Base-by-base conservation (phyloP, 305 asterid species). In the Nicotiana rustica region DNA sequence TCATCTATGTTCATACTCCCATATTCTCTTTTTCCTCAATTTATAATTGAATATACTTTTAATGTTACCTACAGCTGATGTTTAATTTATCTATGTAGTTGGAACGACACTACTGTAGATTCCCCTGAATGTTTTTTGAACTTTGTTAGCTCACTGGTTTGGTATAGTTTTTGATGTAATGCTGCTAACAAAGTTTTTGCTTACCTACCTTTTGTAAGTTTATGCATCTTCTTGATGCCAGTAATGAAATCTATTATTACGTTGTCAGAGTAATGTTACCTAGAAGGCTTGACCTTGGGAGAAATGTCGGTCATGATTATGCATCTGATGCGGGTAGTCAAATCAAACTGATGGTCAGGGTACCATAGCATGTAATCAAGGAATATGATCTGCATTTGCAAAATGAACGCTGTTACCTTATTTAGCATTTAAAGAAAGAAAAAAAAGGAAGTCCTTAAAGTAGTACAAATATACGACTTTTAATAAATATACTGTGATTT, bases 241-340 rank as follows among this genome's bases (percentile, higher is more conserved):
- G 49, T 41, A 41, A 41, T 41, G 49, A 41, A 41, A 1, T 41
- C 49, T 41, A 8, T 41, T 41, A 41, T 41, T 41, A 41, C 12
- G 12, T 41, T 41, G 49, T 41, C 49, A 41, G 49, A 41, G 52
- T 71, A 47, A 73, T 49, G 18, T 14, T 49, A 49, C 4, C 21
- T 19, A 5, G 78, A 44, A 70, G 36, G 78, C 60, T 70, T 73
- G 79, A 49, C 79, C 15, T 49, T 19, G 62, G 79, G 62, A 7
- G 41, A 62, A 62, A 49, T 73, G 44, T 73, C 2, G 62, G 10
- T 0, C 52, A 6, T 73, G 79, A 13, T 19, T 66, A 6, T 66
- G 68, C 14, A 49, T 49, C 21, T 73, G 62, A 73, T 38, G 15
- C 52, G 62, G 62, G 60, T 25, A 73, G 4, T 49, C 62, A 73